phyloP scores from a whole-genome alignment of 2,329 filamentous ascomycete species.

The Paecilomyces formosus region DNA sequence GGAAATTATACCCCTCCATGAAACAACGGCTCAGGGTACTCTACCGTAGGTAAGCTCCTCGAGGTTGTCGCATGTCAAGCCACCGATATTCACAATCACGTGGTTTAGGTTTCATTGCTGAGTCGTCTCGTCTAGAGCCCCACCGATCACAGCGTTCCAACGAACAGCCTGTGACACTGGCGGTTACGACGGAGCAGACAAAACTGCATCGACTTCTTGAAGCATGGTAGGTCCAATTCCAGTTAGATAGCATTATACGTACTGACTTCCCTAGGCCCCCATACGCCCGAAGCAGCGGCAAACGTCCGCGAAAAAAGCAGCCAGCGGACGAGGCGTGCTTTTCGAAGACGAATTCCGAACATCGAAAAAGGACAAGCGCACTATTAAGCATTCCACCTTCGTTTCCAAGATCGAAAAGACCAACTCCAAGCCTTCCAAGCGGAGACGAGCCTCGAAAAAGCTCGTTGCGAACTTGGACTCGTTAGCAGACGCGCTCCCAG shows the following conservation, averaged over 20 bases:
- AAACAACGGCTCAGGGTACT: too few species aligned
- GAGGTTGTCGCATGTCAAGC: too few species aligned
- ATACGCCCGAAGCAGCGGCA: conserved; percentile 2
- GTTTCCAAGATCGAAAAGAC: conserved; percentile 67
- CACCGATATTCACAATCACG: not conserved
- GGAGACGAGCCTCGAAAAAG: conserved; percentile 66
- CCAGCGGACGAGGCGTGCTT: conserved; percentile 8
- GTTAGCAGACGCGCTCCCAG: conserved; percentile 73
- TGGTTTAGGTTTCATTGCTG: not conserved
- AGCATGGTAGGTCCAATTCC: not conserved
- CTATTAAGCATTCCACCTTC: conserved; percentile 73
- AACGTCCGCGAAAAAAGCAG: conserved; percentile 1
- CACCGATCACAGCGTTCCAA: not conserved
- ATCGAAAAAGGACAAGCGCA: conserved; percentile 75
- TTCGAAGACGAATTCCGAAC: conserved; percentile 50
- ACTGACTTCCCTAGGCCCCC: conserved; percentile 3
- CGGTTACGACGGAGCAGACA: not conserved
- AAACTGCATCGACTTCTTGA: not conserved
- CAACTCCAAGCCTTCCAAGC: conserved; percentile 49
- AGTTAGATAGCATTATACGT: not conserved
- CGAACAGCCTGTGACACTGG: not conserved
- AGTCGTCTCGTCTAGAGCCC: not conserved
- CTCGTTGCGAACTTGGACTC: conserved; percentile 67
- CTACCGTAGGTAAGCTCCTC: too few species aligned
- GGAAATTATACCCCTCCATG: too few species aligned